Percentiles rank a stretch among this genome's conserved stretches.
Evolutionary conservation across 306 rosid genomes (phyloP).

Genomic region (Macrotyloma uniflorum): DNA sequence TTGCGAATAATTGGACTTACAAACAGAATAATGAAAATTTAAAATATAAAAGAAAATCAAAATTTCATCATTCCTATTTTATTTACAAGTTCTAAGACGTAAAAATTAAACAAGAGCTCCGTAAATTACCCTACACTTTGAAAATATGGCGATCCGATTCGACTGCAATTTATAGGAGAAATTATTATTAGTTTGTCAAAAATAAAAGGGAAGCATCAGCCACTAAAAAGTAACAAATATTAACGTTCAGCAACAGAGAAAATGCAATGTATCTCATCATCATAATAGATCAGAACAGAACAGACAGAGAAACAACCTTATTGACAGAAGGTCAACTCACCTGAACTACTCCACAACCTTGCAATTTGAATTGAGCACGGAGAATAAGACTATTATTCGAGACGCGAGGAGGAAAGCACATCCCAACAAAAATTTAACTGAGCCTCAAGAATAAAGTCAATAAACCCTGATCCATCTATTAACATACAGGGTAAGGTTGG

Average conservation of each 20-base stretch:
- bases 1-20: constrained; percentile 48
- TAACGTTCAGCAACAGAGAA: background rate
- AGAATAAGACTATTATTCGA: constrained; percentile 50
- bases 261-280: background rate
- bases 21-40: constrained; percentile 5
- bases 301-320: background rate
- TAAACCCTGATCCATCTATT: constrained; percentile 47
- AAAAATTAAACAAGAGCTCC: constrained; percentile 40
- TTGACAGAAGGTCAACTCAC: constrained; percentile 44
- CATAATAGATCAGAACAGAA: background rate
- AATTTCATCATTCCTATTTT: constrained; percentile 54
- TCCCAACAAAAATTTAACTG: constrained; percentile 47
- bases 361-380: constrained; percentile 31
- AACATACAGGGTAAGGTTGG: constrained; percentile 48
- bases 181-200: background rate
- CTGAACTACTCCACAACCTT: constrained; percentile 43
- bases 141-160: constrained; percentile 43
- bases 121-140: constrained; percentile 51
- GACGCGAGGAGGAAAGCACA: constrained; percentile 41
- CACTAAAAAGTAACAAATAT: background rate
- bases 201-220: background rate
- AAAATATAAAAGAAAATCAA: constrained; percentile 16
- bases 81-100: constrained; percentile 62
- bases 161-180: constrained; percentile 35
- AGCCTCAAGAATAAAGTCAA: constrained; percentile 36